Evolutionary conservation across 495 filamentous ascomycete species (phyloP).

Genomic region (Thermochaetoides thermophila): DNA sequence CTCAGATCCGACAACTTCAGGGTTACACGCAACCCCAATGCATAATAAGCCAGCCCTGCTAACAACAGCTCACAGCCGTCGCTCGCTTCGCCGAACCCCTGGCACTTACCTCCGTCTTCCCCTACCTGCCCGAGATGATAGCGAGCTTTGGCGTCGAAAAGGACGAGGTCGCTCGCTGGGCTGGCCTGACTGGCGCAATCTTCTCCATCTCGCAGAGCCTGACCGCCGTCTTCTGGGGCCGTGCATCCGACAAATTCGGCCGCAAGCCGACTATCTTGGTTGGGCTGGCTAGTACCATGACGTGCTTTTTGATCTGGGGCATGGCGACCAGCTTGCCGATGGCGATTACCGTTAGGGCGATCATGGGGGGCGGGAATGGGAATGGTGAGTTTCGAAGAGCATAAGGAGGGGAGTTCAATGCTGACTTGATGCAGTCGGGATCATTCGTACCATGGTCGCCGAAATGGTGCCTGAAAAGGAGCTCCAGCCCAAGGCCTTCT

Average conservation of each 20-base stretch:
- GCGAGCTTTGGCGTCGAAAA: conserved; percentile 59
- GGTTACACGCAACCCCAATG: too few species aligned
- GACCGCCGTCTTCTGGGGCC: conserved; percentile 69
- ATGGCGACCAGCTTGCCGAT: conserved; percentile 57
- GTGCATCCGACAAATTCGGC: conserved; percentile 55
- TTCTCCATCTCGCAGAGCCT: conserved; percentile 59
- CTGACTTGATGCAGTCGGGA: conserved; percentile 33
- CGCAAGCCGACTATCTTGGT: conserved; percentile 61
- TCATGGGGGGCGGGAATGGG: conserved; percentile 53
- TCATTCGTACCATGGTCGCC: conserved; percentile 54
- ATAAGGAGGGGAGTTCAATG: too few species aligned
- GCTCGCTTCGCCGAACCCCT: conserved; percentile 78
- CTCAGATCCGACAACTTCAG: too few species aligned
- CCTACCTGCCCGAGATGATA: conserved; percentile 87
- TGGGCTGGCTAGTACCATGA: conserved; percentile 59
- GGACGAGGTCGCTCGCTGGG: conserved; percentile 63
- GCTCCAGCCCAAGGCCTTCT: conserved; percentile 69
- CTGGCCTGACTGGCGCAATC: conserved; percentile 52
- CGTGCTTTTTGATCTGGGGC: conserved; percentile 57
- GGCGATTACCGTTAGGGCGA: conserved; percentile 52
- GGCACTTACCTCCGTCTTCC: conserved; percentile 70
- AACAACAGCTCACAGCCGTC: conserved; percentile 40
- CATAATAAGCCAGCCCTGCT: too few species aligned
- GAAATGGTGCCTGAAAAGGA: conserved; percentile 70
- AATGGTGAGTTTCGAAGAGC: too few species aligned